Percentiles rank a stretch among this genome's conserved stretches.
phyloP scores from a whole-genome alignment of 1,139 yeast genomes.

The Meyerozyma carpophila region DNA sequence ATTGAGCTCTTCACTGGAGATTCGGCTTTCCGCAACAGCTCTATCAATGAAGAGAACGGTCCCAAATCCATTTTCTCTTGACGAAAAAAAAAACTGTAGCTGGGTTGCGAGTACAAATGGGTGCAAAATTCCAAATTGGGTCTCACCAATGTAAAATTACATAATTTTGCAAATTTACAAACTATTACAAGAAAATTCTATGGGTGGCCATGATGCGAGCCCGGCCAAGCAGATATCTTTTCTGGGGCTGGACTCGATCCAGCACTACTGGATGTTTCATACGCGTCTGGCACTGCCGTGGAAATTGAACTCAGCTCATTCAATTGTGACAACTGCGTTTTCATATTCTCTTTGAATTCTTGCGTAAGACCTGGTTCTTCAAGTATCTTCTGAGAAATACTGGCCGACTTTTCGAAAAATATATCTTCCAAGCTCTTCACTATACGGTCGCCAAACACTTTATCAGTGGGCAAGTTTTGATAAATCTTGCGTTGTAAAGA shows the following conservation, averaged over 20 bases:
- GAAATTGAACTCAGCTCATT: neutral
- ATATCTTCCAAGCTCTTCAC: constrained; percentile 40
- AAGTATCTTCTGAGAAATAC: constrained; percentile 8
- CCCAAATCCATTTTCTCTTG: neutral
- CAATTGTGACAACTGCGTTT: constrained; percentile 11
- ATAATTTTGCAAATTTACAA: neutral
- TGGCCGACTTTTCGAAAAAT: constrained; percentile 30
- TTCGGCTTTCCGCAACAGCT: neutral
- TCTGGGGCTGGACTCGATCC: constrained; percentile 34
- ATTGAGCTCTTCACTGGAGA: neutral
- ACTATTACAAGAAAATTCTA: constrained; percentile 10
- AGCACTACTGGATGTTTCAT: constrained; percentile 17
- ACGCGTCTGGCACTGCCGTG: neutral
- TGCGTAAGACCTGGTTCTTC: constrained; percentile 6
- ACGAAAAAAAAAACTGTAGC: neutral
- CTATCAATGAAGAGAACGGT: neutral
- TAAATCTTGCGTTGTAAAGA: constrained; percentile 38
- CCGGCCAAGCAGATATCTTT: constrained; percentile 62
- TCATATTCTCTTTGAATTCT: constrained; percentile 10
- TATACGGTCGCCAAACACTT: constrained; percentile 46
- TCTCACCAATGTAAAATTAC: neutral
- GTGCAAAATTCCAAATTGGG: neutral
- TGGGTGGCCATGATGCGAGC: constrained; percentile 63
- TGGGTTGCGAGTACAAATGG: neutral
- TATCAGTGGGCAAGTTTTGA: constrained; percentile 49